Conservation (phyloP, 208 protist genomes). For the Trypanosoma mega region DNA sequence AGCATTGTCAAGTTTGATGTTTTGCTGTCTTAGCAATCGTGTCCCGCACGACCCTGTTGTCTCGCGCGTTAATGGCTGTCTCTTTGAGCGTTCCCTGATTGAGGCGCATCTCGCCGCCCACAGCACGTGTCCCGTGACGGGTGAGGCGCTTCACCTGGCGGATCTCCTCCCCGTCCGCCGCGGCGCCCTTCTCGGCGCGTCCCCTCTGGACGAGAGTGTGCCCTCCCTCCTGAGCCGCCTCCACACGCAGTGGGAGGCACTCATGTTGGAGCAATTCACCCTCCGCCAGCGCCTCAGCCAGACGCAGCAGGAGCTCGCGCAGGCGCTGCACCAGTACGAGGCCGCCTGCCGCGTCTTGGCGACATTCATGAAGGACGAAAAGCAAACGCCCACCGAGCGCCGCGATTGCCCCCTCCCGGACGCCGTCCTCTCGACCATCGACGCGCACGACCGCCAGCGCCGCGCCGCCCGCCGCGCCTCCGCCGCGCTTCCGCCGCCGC, state of each 20-base stretch:
- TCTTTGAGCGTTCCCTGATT: slow-evolving; percentile 96
- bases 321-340: slow-evolving; percentile 98
- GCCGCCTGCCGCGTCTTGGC: slow-evolving; percentile 98
- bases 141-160: slow-evolving; percentile 69
- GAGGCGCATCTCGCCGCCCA: slow-evolving; percentile 94
- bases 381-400: too few relatives aligned
- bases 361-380: slow-evolving; percentile 83
- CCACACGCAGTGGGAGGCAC: slow-evolving; percentile 98
- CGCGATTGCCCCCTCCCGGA: too few relatives aligned
- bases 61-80: slow-evolving; percentile 86
- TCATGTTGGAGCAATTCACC: slow-evolving; percentile 97
- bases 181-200: slow-evolving; percentile 13
- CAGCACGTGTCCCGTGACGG: slow-evolving; percentile 94
- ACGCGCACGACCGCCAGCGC: not conserved
- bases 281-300: slow-evolving; percentile 93
- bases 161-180: slow-evolving; percentile 89
- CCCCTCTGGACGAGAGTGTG: slow-evolving; percentile 47
- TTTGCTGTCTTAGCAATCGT: slow-evolving; percentile 81
- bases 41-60: slow-evolving; percentile 95
- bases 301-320: slow-evolving; percentile 95
- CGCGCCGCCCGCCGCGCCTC: not conserved
- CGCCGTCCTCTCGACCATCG: slow-evolving; percentile 16
- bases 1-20: slow-evolving; percentile 32
- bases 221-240: slow-evolving; percentile 94
- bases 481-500: slow-evolving; percentile 27